Conservation (phyloP, 805 yeast species). For the Starmerella potacharoeniae region DNA sequence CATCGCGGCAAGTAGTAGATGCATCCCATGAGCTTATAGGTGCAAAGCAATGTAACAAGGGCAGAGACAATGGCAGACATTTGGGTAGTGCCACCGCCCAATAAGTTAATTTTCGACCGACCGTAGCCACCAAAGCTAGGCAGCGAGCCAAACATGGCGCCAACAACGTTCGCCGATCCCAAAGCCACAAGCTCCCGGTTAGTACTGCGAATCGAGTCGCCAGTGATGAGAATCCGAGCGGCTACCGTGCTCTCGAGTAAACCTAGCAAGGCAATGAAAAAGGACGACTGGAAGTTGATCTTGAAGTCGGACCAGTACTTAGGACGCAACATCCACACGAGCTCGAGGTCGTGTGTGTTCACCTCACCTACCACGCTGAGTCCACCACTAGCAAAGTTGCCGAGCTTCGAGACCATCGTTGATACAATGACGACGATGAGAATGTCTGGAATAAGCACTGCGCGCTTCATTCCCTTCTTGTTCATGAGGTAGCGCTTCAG, state of each 20-base stretch:
- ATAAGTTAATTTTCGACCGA: conserved; percentile 74
- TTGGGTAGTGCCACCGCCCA: conserved; percentile 80
- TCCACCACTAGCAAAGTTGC: conserved; percentile 31
- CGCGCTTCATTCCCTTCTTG: conserved; percentile 28
- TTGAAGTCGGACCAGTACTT: conserved; percentile 39
- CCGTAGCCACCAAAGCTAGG: conserved; percentile 97
- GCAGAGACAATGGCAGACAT: conserved; percentile 79
- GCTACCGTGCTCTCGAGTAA: conserved; percentile 92
- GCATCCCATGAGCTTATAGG: conserved; percentile 45
- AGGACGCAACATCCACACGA: conserved; percentile 46
- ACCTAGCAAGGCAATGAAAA: conserved; percentile 73
- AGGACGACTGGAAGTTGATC: conserved; percentile 52
- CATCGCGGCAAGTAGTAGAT: conserved; percentile 70
- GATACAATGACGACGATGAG: conserved; percentile 56
- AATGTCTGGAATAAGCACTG: conserved; percentile 74
- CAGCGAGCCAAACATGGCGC: conserved; percentile 47
- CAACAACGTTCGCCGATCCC: conserved; percentile 60
- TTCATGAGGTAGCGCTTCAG: conserved; percentile 32
- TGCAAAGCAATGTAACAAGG: conserved; percentile 53
- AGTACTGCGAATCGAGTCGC: conserved; percentile 47
- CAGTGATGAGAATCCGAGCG: conserved; percentile 69
- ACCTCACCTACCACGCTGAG: conserved; percentile 64
- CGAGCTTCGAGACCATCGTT: conserved; percentile 40
- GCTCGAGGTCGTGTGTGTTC: conserved; percentile 38
- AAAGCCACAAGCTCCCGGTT: conserved; percentile 86